Evolutionary conservation across 805 yeast genomes (phyloP), one percentile per base, ranked within the genome.

Genomic region (Hemisphaericaspora nanyangensis): DNA sequence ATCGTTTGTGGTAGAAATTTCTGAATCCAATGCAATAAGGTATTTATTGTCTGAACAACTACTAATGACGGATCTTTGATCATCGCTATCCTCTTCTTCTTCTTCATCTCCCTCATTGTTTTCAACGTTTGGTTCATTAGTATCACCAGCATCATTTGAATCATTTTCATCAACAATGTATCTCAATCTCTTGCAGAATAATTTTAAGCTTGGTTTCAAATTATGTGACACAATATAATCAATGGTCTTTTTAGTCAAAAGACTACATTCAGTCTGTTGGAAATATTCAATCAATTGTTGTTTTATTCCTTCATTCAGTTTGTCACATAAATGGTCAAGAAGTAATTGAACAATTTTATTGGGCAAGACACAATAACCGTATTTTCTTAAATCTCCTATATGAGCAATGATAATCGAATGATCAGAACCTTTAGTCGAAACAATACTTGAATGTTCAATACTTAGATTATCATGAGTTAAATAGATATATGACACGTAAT

Each of bases 361-460:
- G n/a, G 72, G 64, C 12, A 68, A 49, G 17, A 54, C 49, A 39
- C 72, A 68, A 45, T 67, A 65, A 7, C 69, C 47, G 44, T 57
- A 62, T 39, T 62, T 65, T 25, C 74, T 54, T 16, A 68, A 53
- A 2, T 73, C 74, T 2, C 74, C 74, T 7, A 66, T 59, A 35
- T 55, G 54, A 8, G 65, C 60, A 8, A 68, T 54, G 2, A 68
- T 47, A 4, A 62, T 44, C 1, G 74, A 67, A 16, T 43, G 36
- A 1, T 52, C 36, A 29, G 52, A 51, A 34, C 49, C 50, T 15
- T 50, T 49, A 29, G 60, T 60, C 6, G 66, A 50, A 5, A 68
- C 29, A 6, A 67, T 51, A 35, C 48, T 54, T 2, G 70, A 56
- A 1, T 70, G 70, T 33, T 55, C 55, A 16, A 29, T 22, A n/a